A percentile compares a stretch with the other conserved stretches of the same genome.
Evolutionary conservation across 108 stramenopile genomes (phyloP).

Genomic region (Discostella pseudostelligera): DNA sequence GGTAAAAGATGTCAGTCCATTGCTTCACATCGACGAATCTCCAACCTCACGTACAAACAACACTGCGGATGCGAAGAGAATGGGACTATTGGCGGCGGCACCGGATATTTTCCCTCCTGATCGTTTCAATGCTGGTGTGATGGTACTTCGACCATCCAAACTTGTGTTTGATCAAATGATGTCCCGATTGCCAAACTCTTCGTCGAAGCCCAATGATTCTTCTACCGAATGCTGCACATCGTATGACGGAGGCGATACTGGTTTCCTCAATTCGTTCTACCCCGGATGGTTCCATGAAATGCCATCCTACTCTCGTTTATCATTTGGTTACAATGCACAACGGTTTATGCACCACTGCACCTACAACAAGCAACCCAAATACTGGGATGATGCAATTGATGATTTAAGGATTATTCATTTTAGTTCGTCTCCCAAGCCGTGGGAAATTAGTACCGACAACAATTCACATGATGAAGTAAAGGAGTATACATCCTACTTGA

Average conservation of each 20-base stretch:
- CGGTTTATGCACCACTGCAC: slow-evolving; percentile 69
- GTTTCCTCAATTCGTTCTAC: slow-evolving; percentile 85
- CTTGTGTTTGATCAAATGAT: slow-evolving; percentile 54
- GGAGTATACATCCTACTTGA: slow-evolving; percentile 20
- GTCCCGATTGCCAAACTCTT: slow-evolving; percentile 6
- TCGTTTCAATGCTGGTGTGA: slow-evolving; percentile 89
- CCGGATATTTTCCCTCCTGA: slow-evolving; percentile 86
- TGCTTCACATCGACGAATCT: slow-evolving; percentile 51
- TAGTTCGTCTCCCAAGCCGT: slow-evolving; percentile 80
- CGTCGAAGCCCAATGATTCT: slow-evolving; percentile 8
- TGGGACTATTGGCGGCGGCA: slow-evolving; percentile 79
- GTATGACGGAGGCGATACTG: slow-evolving; percentile 89
- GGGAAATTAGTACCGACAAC: slow-evolving; percentile 49
- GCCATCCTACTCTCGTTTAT: slow-evolving; percentile 61
- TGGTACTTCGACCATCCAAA: slow-evolving; percentile 73
- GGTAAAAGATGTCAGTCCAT: slow-evolving; percentile 53
- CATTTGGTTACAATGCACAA: slow-evolving; percentile 84
- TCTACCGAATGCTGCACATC: slow-evolving; percentile 28
- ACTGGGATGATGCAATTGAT: slow-evolving; percentile 67
- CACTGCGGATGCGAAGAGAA: slow-evolving; percentile 37
- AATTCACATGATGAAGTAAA: slow-evolving; percentile 8
- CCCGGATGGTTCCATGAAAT: slow-evolving; percentile 62
- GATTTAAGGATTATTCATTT: slow-evolving; percentile 73
- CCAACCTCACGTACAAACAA: slow-evolving; percentile 6
- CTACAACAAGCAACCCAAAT: slow-evolving; percentile 57